Conservation (phyloP, 2,329 filamentous ascomycete genomes). For the Fusarium praegraminearum region DNA sequence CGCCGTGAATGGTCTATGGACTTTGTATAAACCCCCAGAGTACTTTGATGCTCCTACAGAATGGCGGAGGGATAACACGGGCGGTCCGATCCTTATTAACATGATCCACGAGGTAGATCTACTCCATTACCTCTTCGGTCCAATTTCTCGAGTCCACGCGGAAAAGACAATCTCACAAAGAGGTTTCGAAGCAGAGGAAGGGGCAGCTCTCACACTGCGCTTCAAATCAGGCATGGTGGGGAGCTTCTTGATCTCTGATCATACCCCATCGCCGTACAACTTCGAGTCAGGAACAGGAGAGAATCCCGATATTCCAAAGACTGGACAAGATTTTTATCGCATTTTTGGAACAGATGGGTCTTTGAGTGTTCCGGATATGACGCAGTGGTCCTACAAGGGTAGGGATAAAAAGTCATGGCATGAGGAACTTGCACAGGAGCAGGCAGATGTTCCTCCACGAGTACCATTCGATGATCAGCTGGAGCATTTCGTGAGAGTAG, state of each 20-base stretch:
- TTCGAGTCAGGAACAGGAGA: slow-evolving; percentile 71
- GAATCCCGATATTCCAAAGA: slow-evolving; percentile 63
- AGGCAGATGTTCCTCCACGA: slow-evolving; percentile 30
- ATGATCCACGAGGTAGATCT: slow-evolving; percentile 72
- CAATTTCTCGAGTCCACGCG: slow-evolving; percentile 63
- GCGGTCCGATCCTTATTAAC: slow-evolving; percentile 68
- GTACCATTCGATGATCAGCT: slow-evolving; percentile 66
- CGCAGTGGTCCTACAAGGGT: slow-evolving; percentile 59
- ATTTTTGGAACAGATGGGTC: slow-evolving; percentile 65
- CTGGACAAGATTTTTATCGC: slow-evolving; percentile 61
- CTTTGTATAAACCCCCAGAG: slow-evolving; percentile 60
- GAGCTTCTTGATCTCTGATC: slow-evolving; percentile 67
- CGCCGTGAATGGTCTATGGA: slow-evolving; percentile 68
- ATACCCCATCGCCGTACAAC: slow-evolving; percentile 62
- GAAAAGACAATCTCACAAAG: slow-evolving; percentile 60
- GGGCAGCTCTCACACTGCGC: slow-evolving; percentile 64
- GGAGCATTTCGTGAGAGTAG: slow-evolving; percentile 62
- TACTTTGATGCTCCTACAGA: slow-evolving; percentile 63
- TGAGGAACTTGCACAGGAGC: slow-evolving; percentile 51
- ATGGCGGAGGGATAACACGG: slow-evolving; percentile 60
- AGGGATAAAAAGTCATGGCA: slow-evolving; percentile 57
- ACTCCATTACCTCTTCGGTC: slow-evolving; percentile 67
- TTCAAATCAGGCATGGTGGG: slow-evolving; percentile 68
- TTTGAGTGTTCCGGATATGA: slow-evolving; percentile 67
- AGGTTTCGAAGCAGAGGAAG: slow-evolving; percentile 65